Evolutionary conservation across 176 grass and related monocot species (phyloP), one percentile per base, ranked within the genome.

Genomic region (Echinochloa phyllopogon): DNA sequence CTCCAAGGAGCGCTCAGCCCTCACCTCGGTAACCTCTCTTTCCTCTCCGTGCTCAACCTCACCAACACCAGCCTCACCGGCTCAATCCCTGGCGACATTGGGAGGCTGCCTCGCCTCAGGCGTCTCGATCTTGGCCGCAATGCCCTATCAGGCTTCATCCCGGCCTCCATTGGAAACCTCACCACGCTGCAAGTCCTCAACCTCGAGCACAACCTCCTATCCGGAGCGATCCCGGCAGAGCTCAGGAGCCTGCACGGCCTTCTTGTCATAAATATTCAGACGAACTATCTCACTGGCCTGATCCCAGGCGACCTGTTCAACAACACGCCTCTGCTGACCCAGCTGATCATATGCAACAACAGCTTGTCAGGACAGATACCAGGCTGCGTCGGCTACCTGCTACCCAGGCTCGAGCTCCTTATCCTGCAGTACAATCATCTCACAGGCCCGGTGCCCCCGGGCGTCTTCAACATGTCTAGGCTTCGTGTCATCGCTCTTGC

Each of bases 1-100:
- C 39, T 67, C 10, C 27, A 83, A 12, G 57, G 81, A 1, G 20
- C 4, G 11, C 10, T 83, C 27, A 48, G 13, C 11, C 57, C 69
- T 3, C 58, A 83, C 13, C 48, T 50, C 12, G 48, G 48, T 50
- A 50, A 50, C 53, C 43, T 83, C 4, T 74, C 82, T 52, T 84
- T 65, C 70, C 70, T 75, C 82, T 23, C n/a, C 1, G 4, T 74
- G 20, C 82, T 75, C 14, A 51, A 84, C 44, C 69, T 83, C 45
- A 65, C 82, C n/a, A 65, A 66, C 45, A 74, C 59, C 3, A 13
- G 6, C 6, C 60, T 84, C 6, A 56, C 37, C 1, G 60, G n/a
- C 15, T 13, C 69, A 1, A 51, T 82, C 50, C 79, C 79, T 9
- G 9, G 3, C 8, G 38, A 69, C 10, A 16, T 70, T 13, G 79